Percentiles rank a stretch among this genome's conserved stretches.
Conservation (phyloP, 176 grass and related monocot genomes). For the Zizania latifolia region DNA sequence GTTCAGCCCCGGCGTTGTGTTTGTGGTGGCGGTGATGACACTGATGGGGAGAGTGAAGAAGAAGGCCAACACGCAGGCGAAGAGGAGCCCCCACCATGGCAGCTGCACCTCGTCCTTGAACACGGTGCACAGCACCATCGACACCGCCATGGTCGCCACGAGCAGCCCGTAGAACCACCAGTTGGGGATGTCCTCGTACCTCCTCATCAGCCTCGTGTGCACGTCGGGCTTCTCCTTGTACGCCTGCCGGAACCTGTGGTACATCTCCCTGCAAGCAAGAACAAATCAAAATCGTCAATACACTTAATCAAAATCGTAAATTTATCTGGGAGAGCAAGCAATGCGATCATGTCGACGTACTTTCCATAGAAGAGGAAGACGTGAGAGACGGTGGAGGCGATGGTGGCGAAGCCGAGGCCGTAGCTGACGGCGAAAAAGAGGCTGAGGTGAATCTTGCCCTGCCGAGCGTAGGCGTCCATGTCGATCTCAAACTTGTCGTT, state of each 20-base stretch:
- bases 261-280: slow-evolving; percentile 55
- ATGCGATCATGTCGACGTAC: slow-evolving; percentile 16
- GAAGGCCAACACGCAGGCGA: slow-evolving; percentile 65
- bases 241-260: slow-evolving; percentile 43
- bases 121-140: slow-evolving; percentile 64
- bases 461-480: slow-evolving; percentile 40
- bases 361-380: slow-evolving; percentile 72
- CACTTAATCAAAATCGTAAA: not conserved
- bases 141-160: slow-evolving; percentile 9
- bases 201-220: slow-evolving; percentile 80
- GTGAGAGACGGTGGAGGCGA: slow-evolving; percentile 63
- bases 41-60: slow-evolving; percentile 79
- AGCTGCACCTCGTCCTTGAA: slow-evolving; percentile 79
- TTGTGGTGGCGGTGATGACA: slow-evolving; percentile 85
- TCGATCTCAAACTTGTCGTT: slow-evolving; percentile 76
- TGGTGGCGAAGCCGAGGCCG: slow-evolving; percentile 79
- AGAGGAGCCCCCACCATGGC: slow-evolving; percentile 83
- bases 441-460: slow-evolving; percentile 76
- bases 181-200: slow-evolving; percentile 70
- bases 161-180: slow-evolving; percentile 80
- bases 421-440: slow-evolving; percentile 68
- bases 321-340: no score
- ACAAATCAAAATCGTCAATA: not conserved
- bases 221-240: slow-evolving; percentile 67
- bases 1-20: slow-evolving; percentile 76